Percentiles rank a stretch among this genome's conserved stretches.
phyloP scores from a whole-genome alignment of 305 asterid species.

The Ruellia speciosa region DNA sequence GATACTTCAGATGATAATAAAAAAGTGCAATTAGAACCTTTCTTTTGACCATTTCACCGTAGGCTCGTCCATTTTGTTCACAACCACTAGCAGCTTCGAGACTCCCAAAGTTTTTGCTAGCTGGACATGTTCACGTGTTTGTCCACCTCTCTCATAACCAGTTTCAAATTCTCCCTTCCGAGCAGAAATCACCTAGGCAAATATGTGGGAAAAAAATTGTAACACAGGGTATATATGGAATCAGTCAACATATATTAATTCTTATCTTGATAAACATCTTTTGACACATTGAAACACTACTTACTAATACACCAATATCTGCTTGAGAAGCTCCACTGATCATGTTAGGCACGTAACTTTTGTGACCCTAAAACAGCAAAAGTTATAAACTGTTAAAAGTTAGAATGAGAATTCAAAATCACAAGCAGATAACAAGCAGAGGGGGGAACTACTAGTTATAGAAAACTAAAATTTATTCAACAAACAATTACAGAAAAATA shows the following conservation, averaged over 20 bases:
- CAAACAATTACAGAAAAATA: no score
- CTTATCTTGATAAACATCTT: no score
- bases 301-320: conserved; percentile 86
- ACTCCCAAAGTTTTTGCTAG: conserved; percentile 96
- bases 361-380: conserved; percentile 71
- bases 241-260: no score
- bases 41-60: conserved; percentile 93
- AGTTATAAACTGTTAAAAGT: no score
- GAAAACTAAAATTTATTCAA: no score
- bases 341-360: conserved; percentile 96
- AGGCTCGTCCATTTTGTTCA: conserved; percentile 97
- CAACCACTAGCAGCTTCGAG: conserved; percentile 81
- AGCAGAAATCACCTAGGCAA: conserved; percentile 77
- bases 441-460: no score
- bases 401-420: no score
- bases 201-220: background rate
- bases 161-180: conserved; percentile 95
- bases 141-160: conserved; percentile 98
- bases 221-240: background rate
- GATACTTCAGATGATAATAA: conserved; percentile 3
- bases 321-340: conserved; percentile 99
- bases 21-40: conserved; percentile 32
- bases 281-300: conserved; percentile 9
- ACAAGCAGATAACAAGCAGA: no score
- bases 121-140: conserved; percentile 86